phyloP scores from a whole-genome alignment of 2,329 filamentous ascomycete genomes.

The Exophiala calicioides region DNA sequence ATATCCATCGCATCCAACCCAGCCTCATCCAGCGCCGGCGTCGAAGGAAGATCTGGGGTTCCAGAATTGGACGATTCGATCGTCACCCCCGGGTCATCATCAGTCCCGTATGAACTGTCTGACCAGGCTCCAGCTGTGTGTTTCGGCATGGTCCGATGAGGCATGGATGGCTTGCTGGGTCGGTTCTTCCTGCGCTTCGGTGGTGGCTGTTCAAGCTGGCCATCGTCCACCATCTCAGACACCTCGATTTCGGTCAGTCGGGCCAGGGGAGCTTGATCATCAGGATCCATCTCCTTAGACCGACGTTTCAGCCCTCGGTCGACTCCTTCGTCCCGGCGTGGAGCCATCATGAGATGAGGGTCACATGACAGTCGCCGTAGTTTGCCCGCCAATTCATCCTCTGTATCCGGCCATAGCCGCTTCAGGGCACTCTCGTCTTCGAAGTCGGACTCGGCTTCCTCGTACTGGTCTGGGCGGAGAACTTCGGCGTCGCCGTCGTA shows the following conservation, averaged over 20 bases:
- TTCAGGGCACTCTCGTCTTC: conserved; percentile 36
- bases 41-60: conserved; percentile 9
- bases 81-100: conserved; percentile 13
- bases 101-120: conserved; percentile 24
- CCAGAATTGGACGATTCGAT: conserved; percentile 16
- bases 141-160: conserved; percentile 13
- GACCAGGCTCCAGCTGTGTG: conserved; percentile 16
- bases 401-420: conserved; percentile 35
- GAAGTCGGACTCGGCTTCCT: conserved; percentile 33
- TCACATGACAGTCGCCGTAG: conserved; percentile 25
- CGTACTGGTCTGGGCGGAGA: conserved; percentile 41
- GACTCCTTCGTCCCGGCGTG: background rate
- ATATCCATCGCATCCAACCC: conserved; percentile 28
- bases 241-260: conserved; percentile 24
- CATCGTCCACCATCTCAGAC: conserved; percentile 21
- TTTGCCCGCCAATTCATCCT: conserved; percentile 27
- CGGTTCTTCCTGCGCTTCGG: conserved; percentile 20
- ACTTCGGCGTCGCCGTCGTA: conserved; percentile 37
- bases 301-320: conserved; percentile 18
- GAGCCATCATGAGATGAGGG: background rate
- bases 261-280: background rate
- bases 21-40: conserved; percentile 3
- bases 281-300: conserved; percentile 20
- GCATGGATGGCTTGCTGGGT: conserved; percentile 8
- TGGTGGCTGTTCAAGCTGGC: conserved; percentile 17